phyloP scores from a whole-genome alignment of 495 filamentous ascomycete genomes.

The Hamigera avellanea region DNA sequence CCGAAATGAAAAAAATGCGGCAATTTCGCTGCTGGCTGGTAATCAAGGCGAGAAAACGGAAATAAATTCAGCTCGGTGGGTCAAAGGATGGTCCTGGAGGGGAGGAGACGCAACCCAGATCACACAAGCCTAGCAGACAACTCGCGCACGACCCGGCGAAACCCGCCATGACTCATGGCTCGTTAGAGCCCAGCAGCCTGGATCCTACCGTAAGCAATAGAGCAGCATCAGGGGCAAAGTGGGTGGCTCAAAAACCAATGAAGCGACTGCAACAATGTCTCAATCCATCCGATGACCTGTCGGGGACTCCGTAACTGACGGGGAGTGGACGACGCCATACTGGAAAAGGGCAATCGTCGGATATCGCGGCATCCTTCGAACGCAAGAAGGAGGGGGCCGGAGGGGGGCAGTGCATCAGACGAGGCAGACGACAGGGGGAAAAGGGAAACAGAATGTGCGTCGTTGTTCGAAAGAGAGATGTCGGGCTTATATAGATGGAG shows the following conservation, averaged over 20 bases:
- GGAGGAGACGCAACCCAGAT: neutral
- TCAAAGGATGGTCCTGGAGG: constrained; percentile 2
- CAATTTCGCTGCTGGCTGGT: constrained; percentile 1
- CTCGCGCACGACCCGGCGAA: neutral
- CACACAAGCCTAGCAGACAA: neutral
- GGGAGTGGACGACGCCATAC: neutral
- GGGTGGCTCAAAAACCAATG: constrained; percentile 5
- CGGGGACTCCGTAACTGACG: constrained; percentile 7
- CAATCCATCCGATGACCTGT: constrained; percentile 5
- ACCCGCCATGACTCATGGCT: neutral
- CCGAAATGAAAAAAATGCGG: neutral
- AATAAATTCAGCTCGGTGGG: constrained; percentile 1
- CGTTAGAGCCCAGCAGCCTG: neutral
- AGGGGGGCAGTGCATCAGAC: constrained; percentile 5
- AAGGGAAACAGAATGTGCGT: constrained; percentile 10
- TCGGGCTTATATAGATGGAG: constrained; percentile 9
- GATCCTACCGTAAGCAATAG: constrained; percentile 3
- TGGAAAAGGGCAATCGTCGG: constrained; percentile 6
- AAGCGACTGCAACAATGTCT: constrained; percentile 4
- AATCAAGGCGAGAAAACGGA: constrained; percentile 3
- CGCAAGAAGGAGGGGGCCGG: no score
- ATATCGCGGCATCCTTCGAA: constrained; percentile 7
- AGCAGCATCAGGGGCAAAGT: constrained; percentile 2
- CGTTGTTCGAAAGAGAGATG: constrained; percentile 7
- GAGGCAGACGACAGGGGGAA: neutral